Evolutionary conservation across 345 rosid genomes (phyloP).

Genomic region (Litchi chinensis): DNA sequence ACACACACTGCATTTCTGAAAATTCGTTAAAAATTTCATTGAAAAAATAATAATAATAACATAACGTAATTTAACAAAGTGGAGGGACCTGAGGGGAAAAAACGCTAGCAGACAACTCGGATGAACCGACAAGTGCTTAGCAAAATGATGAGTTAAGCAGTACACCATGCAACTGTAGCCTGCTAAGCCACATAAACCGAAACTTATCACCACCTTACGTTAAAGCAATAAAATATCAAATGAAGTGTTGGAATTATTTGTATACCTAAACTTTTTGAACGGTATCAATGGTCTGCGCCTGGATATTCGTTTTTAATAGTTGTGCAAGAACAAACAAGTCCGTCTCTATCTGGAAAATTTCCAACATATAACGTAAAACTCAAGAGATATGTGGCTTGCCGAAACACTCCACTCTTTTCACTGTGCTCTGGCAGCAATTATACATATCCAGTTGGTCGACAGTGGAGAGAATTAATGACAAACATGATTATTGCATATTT

Average conservation of each 20-base stretch:
- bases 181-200: background rate
- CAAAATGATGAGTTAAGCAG: background rate
- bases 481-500: background rate
- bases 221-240: background rate
- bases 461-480: background rate
- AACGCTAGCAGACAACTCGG: too few relatives aligned
- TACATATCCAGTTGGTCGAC: background rate
- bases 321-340: background rate
- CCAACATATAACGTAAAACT: background rate
- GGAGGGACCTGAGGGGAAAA: too few relatives aligned
- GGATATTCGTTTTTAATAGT: constrained; percentile 5
- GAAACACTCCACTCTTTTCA: background rate
- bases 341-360: background rate
- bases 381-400: background rate
- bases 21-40: too few relatives aligned
- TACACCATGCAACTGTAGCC: background rate
- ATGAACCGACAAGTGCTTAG: background rate
- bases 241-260: background rate
- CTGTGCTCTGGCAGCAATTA: background rate
- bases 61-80: too few relatives aligned
- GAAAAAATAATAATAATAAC: too few relatives aligned
- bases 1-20: too few relatives aligned
- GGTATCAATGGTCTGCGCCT: background rate
- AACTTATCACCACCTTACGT: background rate
- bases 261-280: background rate